phyloP scores from a whole-genome alignment of 768 basidiomycete genomes.

The Leccinum ochraceum region DNA sequence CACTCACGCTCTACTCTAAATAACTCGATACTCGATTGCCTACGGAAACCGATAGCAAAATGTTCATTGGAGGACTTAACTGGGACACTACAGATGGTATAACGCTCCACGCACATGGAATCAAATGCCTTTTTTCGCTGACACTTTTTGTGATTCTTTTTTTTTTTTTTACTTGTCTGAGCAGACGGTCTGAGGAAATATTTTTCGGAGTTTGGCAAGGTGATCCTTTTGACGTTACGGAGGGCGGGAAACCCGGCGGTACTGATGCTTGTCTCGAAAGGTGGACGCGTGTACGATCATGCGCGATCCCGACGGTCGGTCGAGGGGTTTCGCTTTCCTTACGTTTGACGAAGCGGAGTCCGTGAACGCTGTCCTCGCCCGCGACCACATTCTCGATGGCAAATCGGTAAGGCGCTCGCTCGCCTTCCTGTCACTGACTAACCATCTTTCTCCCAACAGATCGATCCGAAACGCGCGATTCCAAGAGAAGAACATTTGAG shows the following conservation, averaged over 20 bases:
- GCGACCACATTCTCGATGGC: conserved; percentile 73
- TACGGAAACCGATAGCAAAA: conserved; percentile 62
- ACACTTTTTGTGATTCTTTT: conserved; percentile 24
- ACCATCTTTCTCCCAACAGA: conserved; percentile 43
- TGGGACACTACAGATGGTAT: conserved; percentile 93
- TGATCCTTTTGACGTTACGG: conserved; percentile 30
- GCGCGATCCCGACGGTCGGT: conserved; percentile 75
- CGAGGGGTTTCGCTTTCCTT: conserved; percentile 83
- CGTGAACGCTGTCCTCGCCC: conserved; percentile 63
- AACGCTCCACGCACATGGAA: conserved; percentile 30
- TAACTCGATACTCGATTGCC: conserved; percentile 31
- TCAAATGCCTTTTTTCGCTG: conserved; percentile 26
- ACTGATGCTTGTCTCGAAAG: conserved; percentile 34
- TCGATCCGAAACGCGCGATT: conserved; percentile 87
- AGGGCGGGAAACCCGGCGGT: conserved; percentile 3
- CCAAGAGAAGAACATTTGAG: conserved; percentile 77
- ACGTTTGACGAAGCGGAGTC: conserved; percentile 72
- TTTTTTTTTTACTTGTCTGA: conserved; percentile 23
- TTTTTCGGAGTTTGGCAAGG: conserved; percentile 80
- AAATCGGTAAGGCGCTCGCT: conserved; percentile 56
- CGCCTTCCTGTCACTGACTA: not conserved
- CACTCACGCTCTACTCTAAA: conserved; percentile 29
- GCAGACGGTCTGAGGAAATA: conserved; percentile 66
- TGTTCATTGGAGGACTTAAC: conserved; percentile 89
- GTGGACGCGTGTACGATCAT: conserved; percentile 85